These are phyloP conservation scores for Arabidopsis hybrid DNA, from an alignment of 441 rosid species.

Conservation along the genomic window DNA sequence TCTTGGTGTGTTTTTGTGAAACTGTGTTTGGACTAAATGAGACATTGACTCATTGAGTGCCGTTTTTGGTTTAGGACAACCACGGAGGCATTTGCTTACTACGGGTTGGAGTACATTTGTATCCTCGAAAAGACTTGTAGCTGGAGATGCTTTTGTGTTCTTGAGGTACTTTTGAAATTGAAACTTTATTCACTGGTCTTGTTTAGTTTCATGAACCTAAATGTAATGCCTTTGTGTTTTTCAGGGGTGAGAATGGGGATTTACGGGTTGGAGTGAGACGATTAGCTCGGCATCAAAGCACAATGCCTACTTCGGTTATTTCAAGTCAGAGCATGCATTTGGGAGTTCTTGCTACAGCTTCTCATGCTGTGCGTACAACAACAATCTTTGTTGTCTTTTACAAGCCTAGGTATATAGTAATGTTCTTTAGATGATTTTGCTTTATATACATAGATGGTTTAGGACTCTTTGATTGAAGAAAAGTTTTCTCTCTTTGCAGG, in stretches of 20 bases:
- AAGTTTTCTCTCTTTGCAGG: slow-evolving; percentile 45
- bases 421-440: background rate
- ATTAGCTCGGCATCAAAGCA: slow-evolving; percentile 68
- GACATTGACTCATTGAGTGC: background rate
- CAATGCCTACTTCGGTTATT: slow-evolving; percentile 90
- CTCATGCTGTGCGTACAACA: slow-evolving; percentile 80
- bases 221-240: slow-evolving; percentile 75
- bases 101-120: slow-evolving; percentile 99
- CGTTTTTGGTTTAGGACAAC: slow-evolving; percentile 68
- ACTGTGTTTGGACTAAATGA: slow-evolving; percentile 1
- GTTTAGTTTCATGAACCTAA: background rate
- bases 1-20: background rate
- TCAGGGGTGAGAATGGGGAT: slow-evolving; percentile 80
- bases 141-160: slow-evolving; percentile 97
- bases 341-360: slow-evolving; percentile 97
- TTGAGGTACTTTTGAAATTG: slow-evolving; percentile 60
- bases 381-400: slow-evolving; percentile 83
- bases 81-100: slow-evolving; percentile 91
- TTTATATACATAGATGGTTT: background rate
- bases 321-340: slow-evolving; percentile 98
- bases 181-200: background rate
- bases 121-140: slow-evolving; percentile 83
- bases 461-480: background rate
- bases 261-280: slow-evolving; percentile 89
- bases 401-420: slow-evolving; percentile 78